phyloP scores from a whole-genome alignment of 441 rosid species.

The Eutrema salsugineum region DNA sequence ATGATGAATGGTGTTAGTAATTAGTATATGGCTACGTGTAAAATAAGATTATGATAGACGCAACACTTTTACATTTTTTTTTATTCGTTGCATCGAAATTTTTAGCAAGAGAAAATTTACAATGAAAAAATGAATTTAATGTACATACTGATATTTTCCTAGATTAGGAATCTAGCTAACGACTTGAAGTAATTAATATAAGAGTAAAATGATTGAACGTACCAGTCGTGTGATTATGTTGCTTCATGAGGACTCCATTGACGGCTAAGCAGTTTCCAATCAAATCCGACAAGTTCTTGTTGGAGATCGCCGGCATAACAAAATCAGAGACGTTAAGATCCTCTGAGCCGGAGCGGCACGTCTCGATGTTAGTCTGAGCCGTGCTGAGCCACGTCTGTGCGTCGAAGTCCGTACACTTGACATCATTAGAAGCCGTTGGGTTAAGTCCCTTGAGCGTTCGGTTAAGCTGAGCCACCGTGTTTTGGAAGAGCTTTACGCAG shows the following conservation, averaged over 20 bases:
- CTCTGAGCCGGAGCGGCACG: slow-evolving; percentile 61
- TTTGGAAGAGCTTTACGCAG: slow-evolving; percentile 59
- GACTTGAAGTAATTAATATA: background rate
- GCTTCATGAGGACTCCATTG: slow-evolving; percentile 32
- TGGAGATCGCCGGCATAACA: slow-evolving; percentile 52
- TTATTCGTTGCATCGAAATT: background rate
- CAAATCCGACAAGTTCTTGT: slow-evolving; percentile 54
- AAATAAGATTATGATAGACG: background rate
- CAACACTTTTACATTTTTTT: background rate
- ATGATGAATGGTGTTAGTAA: background rate
- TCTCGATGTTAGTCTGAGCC: slow-evolving; percentile 75
- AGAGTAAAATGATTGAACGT: background rate
- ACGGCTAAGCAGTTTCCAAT: slow-evolving; percentile 67
- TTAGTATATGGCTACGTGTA: background rate
- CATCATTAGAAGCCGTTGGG: slow-evolving; percentile 14
- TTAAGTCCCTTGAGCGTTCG: slow-evolving; percentile 39
- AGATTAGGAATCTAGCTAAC: background rate
- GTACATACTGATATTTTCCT: background rate
- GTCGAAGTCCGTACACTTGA: slow-evolving; percentile 41
- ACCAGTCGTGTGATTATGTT: slow-evolving; percentile 36
- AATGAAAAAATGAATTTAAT: background rate
- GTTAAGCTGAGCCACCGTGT: slow-evolving; percentile 56
- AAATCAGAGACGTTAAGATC: slow-evolving; percentile 58
- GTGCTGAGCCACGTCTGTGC: slow-evolving; percentile 86
- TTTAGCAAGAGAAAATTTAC: background rate